These are phyloP conservation scores for Capronia americana DNA, from an alignment of 2,329 filamentous ascomycete genomes.

Conservation along the genomic window DNA sequence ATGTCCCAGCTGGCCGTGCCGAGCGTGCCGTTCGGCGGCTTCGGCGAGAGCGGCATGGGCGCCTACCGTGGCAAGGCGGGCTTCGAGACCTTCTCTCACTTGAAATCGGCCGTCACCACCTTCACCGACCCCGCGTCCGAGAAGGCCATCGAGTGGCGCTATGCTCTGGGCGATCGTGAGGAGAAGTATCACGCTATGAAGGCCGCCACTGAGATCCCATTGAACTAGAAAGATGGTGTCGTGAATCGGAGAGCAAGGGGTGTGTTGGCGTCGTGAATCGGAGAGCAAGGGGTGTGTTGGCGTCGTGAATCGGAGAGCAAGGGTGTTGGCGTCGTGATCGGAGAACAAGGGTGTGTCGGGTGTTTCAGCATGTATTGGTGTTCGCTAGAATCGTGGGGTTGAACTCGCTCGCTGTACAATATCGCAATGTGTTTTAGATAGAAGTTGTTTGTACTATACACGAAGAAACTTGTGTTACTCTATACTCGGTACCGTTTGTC, in stretches of 20 bases:
- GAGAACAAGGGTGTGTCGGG: neutral
- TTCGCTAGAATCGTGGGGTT: neutral
- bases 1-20: slow-evolving; percentile 53
- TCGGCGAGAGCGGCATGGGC: slow-evolving; percentile 58
- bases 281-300: slow-evolving; percentile 1
- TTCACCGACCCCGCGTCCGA: slow-evolving; percentile 7
- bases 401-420: neutral
- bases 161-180: slow-evolving; percentile 10
- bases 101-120: slow-evolving; percentile 16
- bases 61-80: slow-evolving; percentile 58
- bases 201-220: neutral
- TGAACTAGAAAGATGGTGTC: slow-evolving; percentile 1
- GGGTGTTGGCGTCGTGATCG: neutral
- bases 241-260: neutral
- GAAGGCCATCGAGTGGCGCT: slow-evolving; percentile 9
- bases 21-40: slow-evolving; percentile 57
- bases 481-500: no score
- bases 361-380: neutral
- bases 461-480: no score
- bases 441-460: no score
- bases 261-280: neutral
- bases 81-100: slow-evolving; percentile 49
- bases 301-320: neutral
- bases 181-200: slow-evolving; percentile 6
- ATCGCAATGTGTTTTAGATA: no score